Base-by-base conservation (phyloP, 2,329 filamentous ascomycete genomes). In the Cladophialophora psammophila region DNA sequence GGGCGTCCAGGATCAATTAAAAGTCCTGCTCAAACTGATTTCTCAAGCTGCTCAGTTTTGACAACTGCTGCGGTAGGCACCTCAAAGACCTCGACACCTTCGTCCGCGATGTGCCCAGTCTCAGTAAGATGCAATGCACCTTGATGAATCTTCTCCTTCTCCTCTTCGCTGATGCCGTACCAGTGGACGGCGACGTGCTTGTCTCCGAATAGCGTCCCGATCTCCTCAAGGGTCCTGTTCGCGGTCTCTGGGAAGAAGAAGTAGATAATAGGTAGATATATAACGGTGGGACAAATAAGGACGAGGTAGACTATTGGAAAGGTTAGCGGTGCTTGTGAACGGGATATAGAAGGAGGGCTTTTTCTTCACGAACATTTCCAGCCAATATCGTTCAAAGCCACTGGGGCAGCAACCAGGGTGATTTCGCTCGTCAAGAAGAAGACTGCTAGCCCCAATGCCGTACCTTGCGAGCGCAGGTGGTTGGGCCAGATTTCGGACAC, bases 241-340 rank as follows among this genome's bases (percentile, higher is more conserved):
- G 76, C 76, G 10, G 75, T 77, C 59, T 77, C 75, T 0, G 74
- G 74, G 10, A 76, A 69, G 10, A 71, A 20, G 35, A 78, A 76
- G 57, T 73, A 79, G 12, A 79, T 73, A 18, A 71, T 82, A 1
- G 84, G 83, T 75, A 90, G 91, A 81, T 93, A 92, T 15, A 88
- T 91, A 74, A 94, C 94, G 69, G 94, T 83, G 77, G 93, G 86
- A 78, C 93, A 94, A 70, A 87, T 87, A 72, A 85, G 20, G 8
- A 45, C 40, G 2, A 45, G 40, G 40, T 45, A 45, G 15, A 45
- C 15, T 31, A 12, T 15, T 8, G 3, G 5, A 77, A 87, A 15
- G 18, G 7, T 6, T 36, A n/a, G n/a, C 9, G n/a, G 34, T 13
- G 34, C n/a, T 34, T 38, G 18, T 18, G n/a, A 32, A 31, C 12